These are phyloP conservation scores for Xylaria sp. DNA, from an alignment of 2,329 filamentous ascomycete genomes.

Conservation along the genomic window DNA sequence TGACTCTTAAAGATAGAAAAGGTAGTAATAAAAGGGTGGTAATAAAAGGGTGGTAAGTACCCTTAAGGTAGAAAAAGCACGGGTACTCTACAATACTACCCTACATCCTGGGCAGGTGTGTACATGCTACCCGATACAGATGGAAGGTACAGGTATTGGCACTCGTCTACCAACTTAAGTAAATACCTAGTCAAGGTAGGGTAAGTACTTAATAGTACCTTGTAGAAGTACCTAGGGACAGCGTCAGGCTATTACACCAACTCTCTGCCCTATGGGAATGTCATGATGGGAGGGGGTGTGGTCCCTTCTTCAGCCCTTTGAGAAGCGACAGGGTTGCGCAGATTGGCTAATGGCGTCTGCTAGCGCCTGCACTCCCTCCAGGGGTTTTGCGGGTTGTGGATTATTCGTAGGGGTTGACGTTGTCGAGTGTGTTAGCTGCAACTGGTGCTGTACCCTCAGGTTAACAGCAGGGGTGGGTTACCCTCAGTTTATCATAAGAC, in stretches of 20 bases:
- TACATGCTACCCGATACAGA: neutral
- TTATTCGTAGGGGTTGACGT: slow-evolving; percentile 27
- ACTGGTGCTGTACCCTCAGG: slow-evolving; percentile 14
- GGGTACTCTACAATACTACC: too few relatives aligned
- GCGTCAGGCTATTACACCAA: neutral
- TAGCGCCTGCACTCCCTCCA: slow-evolving; percentile 15
- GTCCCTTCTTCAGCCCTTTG: slow-evolving; percentile 29
- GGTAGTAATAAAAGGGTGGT: too few relatives aligned
- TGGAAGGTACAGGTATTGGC: too few relatives aligned
- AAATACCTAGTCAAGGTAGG: too few relatives aligned
- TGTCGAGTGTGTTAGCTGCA: slow-evolving; percentile 17
- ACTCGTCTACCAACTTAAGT: too few relatives aligned
- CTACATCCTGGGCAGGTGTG: too few relatives aligned
- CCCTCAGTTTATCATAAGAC: too few relatives aligned
- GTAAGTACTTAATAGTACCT: neutral
- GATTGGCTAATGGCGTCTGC: slow-evolving; percentile 18
- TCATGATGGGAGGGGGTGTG: slow-evolving; percentile 16
- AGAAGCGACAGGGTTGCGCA: slow-evolving; percentile 20
- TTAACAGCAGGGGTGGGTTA: too few relatives aligned
- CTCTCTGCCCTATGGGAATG: slow-evolving; percentile 29
- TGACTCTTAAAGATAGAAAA: too few relatives aligned
- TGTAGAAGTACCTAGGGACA: neutral
- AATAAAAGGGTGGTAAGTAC: too few relatives aligned
- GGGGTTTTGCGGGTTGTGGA: slow-evolving; percentile 25
- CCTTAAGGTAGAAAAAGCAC: too few relatives aligned